Base-by-base conservation (phyloP, 352 stramenopile genomes). In the Elongisporangium undulatum region DNA sequence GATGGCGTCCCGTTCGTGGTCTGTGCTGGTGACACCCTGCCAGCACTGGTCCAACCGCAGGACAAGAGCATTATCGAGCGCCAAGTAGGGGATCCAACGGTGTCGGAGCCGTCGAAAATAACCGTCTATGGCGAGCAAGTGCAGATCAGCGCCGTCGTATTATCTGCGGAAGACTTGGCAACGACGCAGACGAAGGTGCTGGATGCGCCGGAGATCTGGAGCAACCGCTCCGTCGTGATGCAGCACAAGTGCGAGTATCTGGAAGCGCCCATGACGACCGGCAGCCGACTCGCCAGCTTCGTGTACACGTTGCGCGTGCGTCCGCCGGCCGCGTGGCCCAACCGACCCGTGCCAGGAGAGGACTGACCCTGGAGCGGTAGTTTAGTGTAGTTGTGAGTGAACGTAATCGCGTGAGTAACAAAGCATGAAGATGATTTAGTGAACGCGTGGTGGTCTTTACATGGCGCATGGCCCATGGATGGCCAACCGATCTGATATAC, bases 261-360 rank as follows among this genome's bases (percentile, higher is more conserved):
- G 10, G 65, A 79, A 34, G 65, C 68, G 3, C 68, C 71, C 0
- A 70, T 79, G 68, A 67, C 68, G 21, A 68, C 68, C n/a, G 68
- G 59, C 2, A 58, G 72, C 45, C 26, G 41, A 3, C 71, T 64
- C 39, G 59, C 51, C 26, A 50, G 48, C 9, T 24, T 52, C 3
- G 17, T 21, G 16, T 24, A 52, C 34, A 45, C 34, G 1, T 12
- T 45, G 34, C 34, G 6, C 34, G 34, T 45, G 34, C 7, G 34
- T 45, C 34, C 34, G 34, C 34, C 34, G 13, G 34, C 10, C 10
- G 9, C 34, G 7, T 45, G 34, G 34, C 34, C 34, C 34, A 45
- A 45, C 17, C 34, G 34, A 17, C 34, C 34, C 13, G 4, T 12
- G 34, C 34, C 10, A 45, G 34, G 34, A 10, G 34, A 45, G 12